Evolutionary conservation across 805 yeast genomes (phyloP), one percentile per base, ranked within the genome.

Genomic region (Candida tibetensis): DNA sequence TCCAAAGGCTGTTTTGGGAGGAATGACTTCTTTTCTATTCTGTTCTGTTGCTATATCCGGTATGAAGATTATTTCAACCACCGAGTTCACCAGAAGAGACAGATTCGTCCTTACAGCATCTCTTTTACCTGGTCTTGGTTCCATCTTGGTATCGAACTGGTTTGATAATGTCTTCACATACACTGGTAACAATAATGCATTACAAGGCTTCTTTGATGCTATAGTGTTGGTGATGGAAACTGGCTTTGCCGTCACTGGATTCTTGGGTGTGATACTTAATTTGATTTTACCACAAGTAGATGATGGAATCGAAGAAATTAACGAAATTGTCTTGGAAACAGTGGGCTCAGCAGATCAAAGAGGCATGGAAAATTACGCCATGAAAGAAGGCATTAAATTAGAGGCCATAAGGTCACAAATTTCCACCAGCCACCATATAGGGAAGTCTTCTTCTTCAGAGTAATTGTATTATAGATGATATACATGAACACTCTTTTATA

Each of bases 21-120:
- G 96, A 47, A 86, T 88, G 95, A 82, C 82, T 18, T 72, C 89
- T 4, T 84, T 83, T 61, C 64, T 84, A 36, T 84, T 83, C 71
- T 74, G 85, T 22, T 77, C 88, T 3, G 90, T 84, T 22, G 86
- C 86, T 1, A 85, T 81, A 13, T 81, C 89, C 2, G 90, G 90
- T 45, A 58, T 84, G 36, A 74, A 79, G 44, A 81, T 84, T 53
- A 80, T 83, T 42, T 62, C 86, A 18, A 58, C 74, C 34, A 72
- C 77, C 30, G 75, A 76, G 34, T 81, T 82, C 59, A 76, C 85
- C 6, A 73, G 90, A 59, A 75, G 90, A 58, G 88, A 83, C 58
- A 69, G 91, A 45, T 81, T 84, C 51, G 77, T 84, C 15, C 66
- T 84, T 27, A 81, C 91, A 4, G 79, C 83, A 5, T 64, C 85